phyloP scores from a whole-genome alignment of 1,139 yeast species.

The Geotrichum macrosporum region DNA sequence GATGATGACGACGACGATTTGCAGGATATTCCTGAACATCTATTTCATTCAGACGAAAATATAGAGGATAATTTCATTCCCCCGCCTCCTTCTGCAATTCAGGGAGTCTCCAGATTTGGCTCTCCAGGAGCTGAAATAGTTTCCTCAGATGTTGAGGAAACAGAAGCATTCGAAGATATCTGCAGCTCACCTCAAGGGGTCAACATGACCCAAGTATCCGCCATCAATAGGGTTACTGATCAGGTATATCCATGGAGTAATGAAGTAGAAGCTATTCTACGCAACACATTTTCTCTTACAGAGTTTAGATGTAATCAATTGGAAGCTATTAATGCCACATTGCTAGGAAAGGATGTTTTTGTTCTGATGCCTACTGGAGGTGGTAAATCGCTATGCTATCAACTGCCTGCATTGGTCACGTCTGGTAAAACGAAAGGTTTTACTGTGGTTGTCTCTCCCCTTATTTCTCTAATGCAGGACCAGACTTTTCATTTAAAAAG shows the following conservation, averaged over 20 bases:
- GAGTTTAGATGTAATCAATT: constrained; percentile 79
- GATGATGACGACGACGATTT: too few species aligned
- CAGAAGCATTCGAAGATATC: constrained; percentile 5
- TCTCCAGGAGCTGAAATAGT: constrained; percentile 15
- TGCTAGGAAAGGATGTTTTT: constrained; percentile 83
- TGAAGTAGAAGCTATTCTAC: constrained; percentile 62
- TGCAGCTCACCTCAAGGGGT: constrained; percentile 19
- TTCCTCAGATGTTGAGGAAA: constrained; percentile 4
- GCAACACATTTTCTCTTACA: constrained; percentile 56
- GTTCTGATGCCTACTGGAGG: constrained; percentile 99
- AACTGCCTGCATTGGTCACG: constrained; percentile 76
- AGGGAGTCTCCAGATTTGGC: background rate
- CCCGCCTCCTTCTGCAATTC: background rate
- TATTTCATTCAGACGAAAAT: background rate
- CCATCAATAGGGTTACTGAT: background rate
- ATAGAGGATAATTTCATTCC: background rate
- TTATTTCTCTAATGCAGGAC: constrained; percentile 95
- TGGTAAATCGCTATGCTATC: constrained; percentile 94
- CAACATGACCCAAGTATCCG: constrained; percentile 10
- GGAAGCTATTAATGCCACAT: constrained; percentile 80
- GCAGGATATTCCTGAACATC: background rate
- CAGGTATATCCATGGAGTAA: constrained; percentile 51
- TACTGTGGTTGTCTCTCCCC: constrained; percentile 89
- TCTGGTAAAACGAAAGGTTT: constrained; percentile 79
- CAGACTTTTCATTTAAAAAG: constrained; percentile 77